A percentile compares a stretch with the other conserved stretches of the same genome.
phyloP scores from a whole-genome alignment of 805 yeast genomes.

The Lipomyces orientalis region DNA sequence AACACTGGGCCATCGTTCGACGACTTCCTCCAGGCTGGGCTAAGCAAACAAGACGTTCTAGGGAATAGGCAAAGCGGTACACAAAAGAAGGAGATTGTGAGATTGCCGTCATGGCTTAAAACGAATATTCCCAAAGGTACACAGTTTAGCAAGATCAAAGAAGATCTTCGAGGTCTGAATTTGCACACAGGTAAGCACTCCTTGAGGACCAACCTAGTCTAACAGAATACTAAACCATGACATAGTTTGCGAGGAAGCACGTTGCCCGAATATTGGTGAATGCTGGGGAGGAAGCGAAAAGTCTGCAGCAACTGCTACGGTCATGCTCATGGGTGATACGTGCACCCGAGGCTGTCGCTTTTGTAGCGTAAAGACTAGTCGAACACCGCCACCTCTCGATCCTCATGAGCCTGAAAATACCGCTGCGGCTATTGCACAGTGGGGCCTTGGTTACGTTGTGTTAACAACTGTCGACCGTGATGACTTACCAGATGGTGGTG shows the following conservation, averaged over 20 bases:
- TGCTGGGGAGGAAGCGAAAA: conserved; percentile 97
- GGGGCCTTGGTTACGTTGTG: conserved; percentile 99
- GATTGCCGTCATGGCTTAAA: conserved; percentile 91
- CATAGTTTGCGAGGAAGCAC: conserved; percentile 93
- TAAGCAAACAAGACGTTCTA: conserved; percentile 14
- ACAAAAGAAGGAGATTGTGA: conserved; percentile 26
- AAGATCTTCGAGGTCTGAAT: conserved; percentile 85
- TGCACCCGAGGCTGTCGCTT: conserved; percentile 99
- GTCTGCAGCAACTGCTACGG: conserved; percentile 94
- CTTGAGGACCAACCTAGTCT: not conserved
- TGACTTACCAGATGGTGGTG: conserved; percentile 91
- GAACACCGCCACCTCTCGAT: conserved; percentile 87
- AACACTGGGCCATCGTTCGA: conserved; percentile 91
- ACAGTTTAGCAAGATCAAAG: conserved; percentile 76
- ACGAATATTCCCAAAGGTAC: conserved; percentile 97
- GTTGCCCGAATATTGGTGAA: conserved; percentile 99
- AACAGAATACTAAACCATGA: not conserved
- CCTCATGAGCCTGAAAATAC: conserved; percentile 98
- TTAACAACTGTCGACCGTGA: conserved; percentile 97
- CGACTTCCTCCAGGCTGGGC: conserved; percentile 63
- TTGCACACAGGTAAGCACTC: conserved; percentile 63
- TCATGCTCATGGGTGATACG: conserved; percentile 97
- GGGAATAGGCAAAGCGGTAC: not conserved
- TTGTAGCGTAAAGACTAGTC: conserved; percentile 93
- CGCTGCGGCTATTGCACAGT: conserved; percentile 93